phyloP scores from a whole-genome alignment of 441 rosid species.

The Populus hybrid region DNA sequence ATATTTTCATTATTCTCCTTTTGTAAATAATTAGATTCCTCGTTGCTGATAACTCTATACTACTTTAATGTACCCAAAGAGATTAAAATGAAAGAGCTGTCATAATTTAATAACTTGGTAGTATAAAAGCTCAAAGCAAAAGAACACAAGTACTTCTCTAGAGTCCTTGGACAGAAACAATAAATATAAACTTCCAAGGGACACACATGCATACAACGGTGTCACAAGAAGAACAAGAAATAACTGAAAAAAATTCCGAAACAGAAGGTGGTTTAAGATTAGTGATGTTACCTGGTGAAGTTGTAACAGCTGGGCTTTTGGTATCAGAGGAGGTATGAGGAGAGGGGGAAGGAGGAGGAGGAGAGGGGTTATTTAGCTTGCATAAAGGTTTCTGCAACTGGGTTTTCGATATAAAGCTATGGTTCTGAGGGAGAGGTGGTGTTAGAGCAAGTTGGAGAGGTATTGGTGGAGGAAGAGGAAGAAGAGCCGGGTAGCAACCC shows the following conservation, averaged over 20 bases:
- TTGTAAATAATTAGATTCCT: background rate
- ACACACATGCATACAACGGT: conserved; percentile 28
- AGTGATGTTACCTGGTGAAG: conserved; percentile 44
- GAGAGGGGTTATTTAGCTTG: conserved; percentile 34
- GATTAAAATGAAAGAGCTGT: conserved; percentile 13
- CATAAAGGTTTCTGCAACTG: conserved; percentile 47
- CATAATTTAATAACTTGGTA: conserved; percentile 1
- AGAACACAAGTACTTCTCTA: background rate
- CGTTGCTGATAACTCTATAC: conserved; percentile 6
- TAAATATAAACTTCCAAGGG: conserved; percentile 15
- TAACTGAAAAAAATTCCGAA: background rate
- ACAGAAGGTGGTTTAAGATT: conserved; percentile 4
- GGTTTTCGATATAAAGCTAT: conserved; percentile 46
- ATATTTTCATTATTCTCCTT: background rate
- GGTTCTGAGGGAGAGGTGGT: conserved; percentile 47
- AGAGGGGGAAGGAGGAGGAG: background rate
- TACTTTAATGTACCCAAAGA: background rate
- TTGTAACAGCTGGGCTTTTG: conserved; percentile 25
- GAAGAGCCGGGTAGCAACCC: conserved; percentile 63
- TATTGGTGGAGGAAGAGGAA: conserved; percentile 58
- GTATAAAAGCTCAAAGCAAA: conserved; percentile 1
- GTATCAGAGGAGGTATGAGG: conserved; percentile 41
- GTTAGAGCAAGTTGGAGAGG: conserved; percentile 53
- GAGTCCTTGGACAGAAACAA: conserved; percentile 24
- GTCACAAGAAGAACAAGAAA: background rate